A percentile compares a stretch with the other conserved stretches of the same genome.
These are phyloP conservation scores for Blastocystis sp. DNA, from an alignment of 352 stramenopile species.

Conservation along the genomic window DNA sequence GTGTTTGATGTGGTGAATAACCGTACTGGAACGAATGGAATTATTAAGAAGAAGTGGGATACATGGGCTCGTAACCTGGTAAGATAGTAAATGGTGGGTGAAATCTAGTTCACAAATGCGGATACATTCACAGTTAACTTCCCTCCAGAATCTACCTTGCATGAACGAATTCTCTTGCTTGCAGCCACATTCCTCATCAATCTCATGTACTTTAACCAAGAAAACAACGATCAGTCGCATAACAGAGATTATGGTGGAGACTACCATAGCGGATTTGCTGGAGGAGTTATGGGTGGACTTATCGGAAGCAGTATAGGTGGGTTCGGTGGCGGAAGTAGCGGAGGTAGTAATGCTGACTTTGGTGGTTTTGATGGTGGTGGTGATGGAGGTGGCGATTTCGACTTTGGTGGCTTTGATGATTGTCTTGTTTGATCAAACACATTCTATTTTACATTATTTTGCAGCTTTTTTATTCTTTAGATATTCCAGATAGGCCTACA, in stretches of 20 bases:
- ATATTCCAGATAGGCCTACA: background rate
- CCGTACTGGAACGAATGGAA: background rate
- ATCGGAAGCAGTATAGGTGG: background rate
- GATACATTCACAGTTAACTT: slow-evolving; percentile 38
- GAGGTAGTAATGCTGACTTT: background rate
- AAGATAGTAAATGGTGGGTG: background rate
- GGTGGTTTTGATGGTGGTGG: background rate
- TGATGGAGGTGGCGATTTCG: background rate
- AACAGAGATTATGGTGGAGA: background rate
- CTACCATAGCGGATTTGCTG: background rate
- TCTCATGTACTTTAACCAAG: slow-evolving; percentile 39
- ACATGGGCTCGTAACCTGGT: slow-evolving; percentile 3
- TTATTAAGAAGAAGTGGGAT: slow-evolving; percentile 10
- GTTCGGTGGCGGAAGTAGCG: background rate
- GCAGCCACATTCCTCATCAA: slow-evolving; percentile 49
- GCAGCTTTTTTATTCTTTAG: background rate
- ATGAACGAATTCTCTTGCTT: slow-evolving; percentile 41
- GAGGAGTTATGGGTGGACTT: background rate
- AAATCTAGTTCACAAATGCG: slow-evolving; percentile 31
- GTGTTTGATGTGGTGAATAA: slow-evolving; percentile 8
- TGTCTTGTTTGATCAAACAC: background rate
- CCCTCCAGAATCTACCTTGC: slow-evolving; percentile 34
- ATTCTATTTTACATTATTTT: too few relatives aligned
- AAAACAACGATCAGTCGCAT: background rate
- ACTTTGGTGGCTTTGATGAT: background rate